phyloP scores from a whole-genome alignment of 2,329 filamentous ascomycete species.

The Hypoxylon sp. region DNA sequence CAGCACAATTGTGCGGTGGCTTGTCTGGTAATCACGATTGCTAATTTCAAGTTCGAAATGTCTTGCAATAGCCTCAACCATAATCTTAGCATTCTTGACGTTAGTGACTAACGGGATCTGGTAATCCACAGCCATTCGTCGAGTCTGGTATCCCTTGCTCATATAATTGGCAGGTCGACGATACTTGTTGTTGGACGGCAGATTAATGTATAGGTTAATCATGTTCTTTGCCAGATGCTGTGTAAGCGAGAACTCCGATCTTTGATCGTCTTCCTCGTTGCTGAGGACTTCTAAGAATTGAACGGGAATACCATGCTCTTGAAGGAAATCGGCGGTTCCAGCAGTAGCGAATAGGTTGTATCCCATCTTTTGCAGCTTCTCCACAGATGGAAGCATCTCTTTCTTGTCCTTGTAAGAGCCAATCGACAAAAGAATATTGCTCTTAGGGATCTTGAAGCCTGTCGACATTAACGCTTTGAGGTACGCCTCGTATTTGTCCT shows the following conservation, averaged over 20 bases:
- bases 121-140: constrained; percentile 97
- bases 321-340: constrained; percentile 94
- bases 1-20: constrained; percentile 77
- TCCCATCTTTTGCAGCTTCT: constrained; percentile 87
- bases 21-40: constrained; percentile 90
- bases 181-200: constrained; percentile 98
- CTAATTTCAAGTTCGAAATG: constrained; percentile 86
- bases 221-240: constrained; percentile 97
- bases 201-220: constrained; percentile 98
- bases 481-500: constrained; percentile 97
- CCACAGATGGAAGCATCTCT: constrained; percentile 92
- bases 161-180: constrained; percentile 97
- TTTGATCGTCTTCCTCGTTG: constrained; percentile 81
- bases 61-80: constrained; percentile 91
- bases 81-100: constrained; percentile 98
- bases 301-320: constrained; percentile 89
- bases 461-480: constrained; percentile 95
- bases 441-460: constrained; percentile 94
- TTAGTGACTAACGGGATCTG: constrained; percentile 98
- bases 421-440: constrained; percentile 94
- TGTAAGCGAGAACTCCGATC: constrained; percentile 95
- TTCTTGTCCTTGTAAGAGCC: constrained; percentile 98
- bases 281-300: constrained; percentile 92
- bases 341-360: constrained; percentile 97
- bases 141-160: constrained; percentile 95